Percentiles rank a stretch among this genome's conserved stretches.
phyloP scores from a whole-genome alignment of 2,329 filamentous ascomycete species.

The Didymella pomorum region DNA sequence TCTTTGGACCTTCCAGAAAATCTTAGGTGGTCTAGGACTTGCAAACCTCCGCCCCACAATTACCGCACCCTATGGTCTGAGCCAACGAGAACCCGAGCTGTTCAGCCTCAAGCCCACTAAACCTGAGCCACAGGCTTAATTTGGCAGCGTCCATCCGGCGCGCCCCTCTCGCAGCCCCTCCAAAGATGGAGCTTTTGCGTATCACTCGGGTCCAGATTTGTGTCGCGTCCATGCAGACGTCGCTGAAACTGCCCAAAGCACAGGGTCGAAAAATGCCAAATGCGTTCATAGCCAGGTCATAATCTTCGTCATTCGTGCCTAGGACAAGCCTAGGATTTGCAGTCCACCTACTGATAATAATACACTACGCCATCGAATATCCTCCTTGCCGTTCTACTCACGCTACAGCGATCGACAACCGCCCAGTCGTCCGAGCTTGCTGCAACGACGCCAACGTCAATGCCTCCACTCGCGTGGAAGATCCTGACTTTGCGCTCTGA shows the following conservation, averaged over 20 bases:
- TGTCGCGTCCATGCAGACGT: not conserved
- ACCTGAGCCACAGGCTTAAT: not conserved
- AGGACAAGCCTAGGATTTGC: too few relatives aligned
- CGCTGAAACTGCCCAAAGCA: too few relatives aligned
- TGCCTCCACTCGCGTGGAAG: constrained; percentile 37
- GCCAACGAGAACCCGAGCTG: not conserved
- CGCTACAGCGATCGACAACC: constrained; percentile 36
- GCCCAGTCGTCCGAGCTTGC: constrained; percentile 27
- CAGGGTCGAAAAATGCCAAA: too few relatives aligned
- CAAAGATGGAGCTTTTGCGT: too few relatives aligned
- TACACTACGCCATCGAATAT: constrained; percentile 45
- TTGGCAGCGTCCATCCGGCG: too few relatives aligned
- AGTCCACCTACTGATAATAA: constrained; percentile 28
- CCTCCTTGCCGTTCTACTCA: constrained; percentile 45
- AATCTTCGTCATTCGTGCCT: too few relatives aligned
- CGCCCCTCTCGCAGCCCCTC: not conserved
- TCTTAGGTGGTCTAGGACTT: too few relatives aligned
- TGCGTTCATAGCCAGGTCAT: not conserved
- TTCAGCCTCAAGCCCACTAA: not conserved
- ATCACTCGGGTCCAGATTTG: too few relatives aligned
- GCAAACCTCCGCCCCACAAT: too few relatives aligned
- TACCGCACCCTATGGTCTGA: not conserved
- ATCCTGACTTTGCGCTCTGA: constrained; percentile 27
- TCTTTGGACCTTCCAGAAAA: too few relatives aligned
- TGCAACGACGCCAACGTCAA: constrained; percentile 36